A percentile compares a stretch with the other conserved stretches of the same genome.
phyloP scores from a whole-genome alignment of 257 asterid genomes.

The Solanum sejunctum region DNA sequence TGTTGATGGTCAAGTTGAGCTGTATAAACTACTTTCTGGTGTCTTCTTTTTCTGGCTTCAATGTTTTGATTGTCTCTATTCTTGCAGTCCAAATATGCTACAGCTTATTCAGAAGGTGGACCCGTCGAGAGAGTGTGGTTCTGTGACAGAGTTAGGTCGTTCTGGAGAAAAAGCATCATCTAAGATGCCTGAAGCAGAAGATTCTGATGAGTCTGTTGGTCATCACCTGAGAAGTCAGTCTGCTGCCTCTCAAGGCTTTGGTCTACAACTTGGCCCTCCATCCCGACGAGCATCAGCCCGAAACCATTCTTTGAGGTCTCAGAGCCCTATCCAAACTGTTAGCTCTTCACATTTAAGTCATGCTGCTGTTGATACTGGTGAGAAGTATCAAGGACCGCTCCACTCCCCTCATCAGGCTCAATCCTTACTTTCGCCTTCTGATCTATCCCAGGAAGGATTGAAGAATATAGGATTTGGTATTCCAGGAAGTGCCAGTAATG shows the following conservation, averaged over 20 bases:
- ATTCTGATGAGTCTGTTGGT: conserved; percentile 35
- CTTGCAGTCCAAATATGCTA: conserved; percentile 76
- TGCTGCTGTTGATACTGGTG: conserved; percentile 31
- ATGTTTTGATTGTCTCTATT: conserved; percentile 4
- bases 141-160: conserved; percentile 19
- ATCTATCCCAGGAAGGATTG: conserved; percentile 24
- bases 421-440: conserved; percentile 25
- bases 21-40: neutral
- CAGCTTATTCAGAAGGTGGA: conserved; percentile 91
- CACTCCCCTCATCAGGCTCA: conserved; percentile 27
- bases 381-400: conserved; percentile 21
- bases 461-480: conserved; percentile 26
- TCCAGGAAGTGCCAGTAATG: conserved; percentile 22
- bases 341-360: conserved; percentile 24
- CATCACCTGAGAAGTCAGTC: conserved; percentile 46
- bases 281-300: conserved; percentile 38
- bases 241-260: conserved; percentile 68
- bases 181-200: conserved; percentile 34
- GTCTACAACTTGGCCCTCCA: conserved; percentile 91
- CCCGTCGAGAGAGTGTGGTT: conserved; percentile 44
- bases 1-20: neutral
- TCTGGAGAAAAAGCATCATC: conserved; percentile 36
- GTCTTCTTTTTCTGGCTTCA: neutral
- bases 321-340: conserved; percentile 22
- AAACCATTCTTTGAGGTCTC: conserved; percentile 32